Evolutionary conservation across 2,329 filamentous ascomycete genomes (phyloP).

Genomic region (Shiraia sp.): DNA sequence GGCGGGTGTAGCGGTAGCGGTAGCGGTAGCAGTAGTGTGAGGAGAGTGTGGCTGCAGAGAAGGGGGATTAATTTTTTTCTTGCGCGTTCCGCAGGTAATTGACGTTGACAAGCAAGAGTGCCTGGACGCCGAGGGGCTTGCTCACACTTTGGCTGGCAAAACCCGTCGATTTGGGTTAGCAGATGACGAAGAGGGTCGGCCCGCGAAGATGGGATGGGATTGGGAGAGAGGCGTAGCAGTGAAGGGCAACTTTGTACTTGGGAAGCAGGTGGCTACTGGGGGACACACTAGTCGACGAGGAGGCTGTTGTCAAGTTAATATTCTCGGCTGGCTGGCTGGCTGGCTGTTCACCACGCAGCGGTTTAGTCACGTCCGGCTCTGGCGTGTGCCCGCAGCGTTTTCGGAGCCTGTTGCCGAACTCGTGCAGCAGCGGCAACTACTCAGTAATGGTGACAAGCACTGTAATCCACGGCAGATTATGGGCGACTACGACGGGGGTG

Average conservation of each 20-base stretch:
- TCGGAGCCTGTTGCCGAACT: constrained; percentile 30
- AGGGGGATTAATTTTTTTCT: no score
- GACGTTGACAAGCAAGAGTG: constrained; percentile 35
- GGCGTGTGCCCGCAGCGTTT: constrained; percentile 22
- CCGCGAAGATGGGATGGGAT: constrained; percentile 28
- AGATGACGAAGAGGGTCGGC: constrained; percentile 41
- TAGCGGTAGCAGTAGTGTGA: neutral
- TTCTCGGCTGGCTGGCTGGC: neutral
- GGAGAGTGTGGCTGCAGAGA: neutral
- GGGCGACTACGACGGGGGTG: no score
- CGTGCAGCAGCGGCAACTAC: constrained; percentile 24
- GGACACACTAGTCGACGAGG: constrained; percentile 4
- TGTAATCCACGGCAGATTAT: constrained; percentile 8
- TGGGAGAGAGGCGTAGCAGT: no score
- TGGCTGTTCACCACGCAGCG: constrained; percentile 7
- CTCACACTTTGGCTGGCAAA: constrained; percentile 25
- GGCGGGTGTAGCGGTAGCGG: neutral
- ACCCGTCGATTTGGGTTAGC: constrained; percentile 26
- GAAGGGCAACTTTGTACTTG: no score
- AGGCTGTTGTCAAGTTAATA: constrained; percentile 1
- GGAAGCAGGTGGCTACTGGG: no score
- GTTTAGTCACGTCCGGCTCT: constrained; percentile 26
- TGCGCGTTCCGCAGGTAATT: no score
- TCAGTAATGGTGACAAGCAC: constrained; percentile 1
- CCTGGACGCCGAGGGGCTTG: neutral